Percentiles rank a stretch among this genome's conserved stretches.
Evolutionary conservation across 106 monocot species (phyloP).

Genomic region (Hemerocallis citrina): DNA sequence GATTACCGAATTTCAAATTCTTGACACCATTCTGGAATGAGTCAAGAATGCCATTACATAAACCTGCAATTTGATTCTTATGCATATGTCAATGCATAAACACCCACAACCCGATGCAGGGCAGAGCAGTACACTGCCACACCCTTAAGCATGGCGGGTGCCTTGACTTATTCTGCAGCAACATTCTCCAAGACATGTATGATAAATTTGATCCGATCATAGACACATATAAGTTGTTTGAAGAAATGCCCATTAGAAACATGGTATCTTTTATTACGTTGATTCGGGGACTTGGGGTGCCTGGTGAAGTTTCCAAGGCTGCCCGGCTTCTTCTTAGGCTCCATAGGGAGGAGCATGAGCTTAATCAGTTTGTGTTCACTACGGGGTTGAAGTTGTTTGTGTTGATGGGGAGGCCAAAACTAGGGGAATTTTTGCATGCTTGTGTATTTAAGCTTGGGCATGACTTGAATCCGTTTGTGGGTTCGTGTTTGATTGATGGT

Average conservation of each 20-base stretch:
- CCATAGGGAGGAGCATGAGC: slow-evolving; percentile 52
- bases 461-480: slow-evolving; percentile 49
- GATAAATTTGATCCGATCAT: slow-evolving; percentile 26
- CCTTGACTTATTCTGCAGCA: slow-evolving; percentile 64
- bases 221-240: slow-evolving; percentile 46
- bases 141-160: slow-evolving; percentile 35
- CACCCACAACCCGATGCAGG: slow-evolving; percentile 6
- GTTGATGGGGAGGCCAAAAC: slow-evolving; percentile 34
- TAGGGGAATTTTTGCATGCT: slow-evolving; percentile 35
- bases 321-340: slow-evolving; percentile 36
- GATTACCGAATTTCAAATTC: too few relatives aligned
- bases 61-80: slow-evolving; percentile 36
- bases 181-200: slow-evolving; percentile 61
- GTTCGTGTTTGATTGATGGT: slow-evolving; percentile 48
- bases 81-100: slow-evolving; percentile 42
- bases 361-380: slow-evolving; percentile 75
- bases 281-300: slow-evolving; percentile 40
- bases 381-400: slow-evolving; percentile 51
- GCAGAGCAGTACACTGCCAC: slow-evolving; percentile 54
- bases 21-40: too few relatives aligned
- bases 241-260: slow-evolving; percentile 58
- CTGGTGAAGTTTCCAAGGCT: slow-evolving; percentile 18
- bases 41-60: too few relatives aligned
- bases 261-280: slow-evolving; percentile 70
- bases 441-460: slow-evolving; percentile 49